Evolutionary conservation across 2,329 filamentous ascomycete species (phyloP).

Genomic region (Phaeosphaeriaceae sp.): DNA sequence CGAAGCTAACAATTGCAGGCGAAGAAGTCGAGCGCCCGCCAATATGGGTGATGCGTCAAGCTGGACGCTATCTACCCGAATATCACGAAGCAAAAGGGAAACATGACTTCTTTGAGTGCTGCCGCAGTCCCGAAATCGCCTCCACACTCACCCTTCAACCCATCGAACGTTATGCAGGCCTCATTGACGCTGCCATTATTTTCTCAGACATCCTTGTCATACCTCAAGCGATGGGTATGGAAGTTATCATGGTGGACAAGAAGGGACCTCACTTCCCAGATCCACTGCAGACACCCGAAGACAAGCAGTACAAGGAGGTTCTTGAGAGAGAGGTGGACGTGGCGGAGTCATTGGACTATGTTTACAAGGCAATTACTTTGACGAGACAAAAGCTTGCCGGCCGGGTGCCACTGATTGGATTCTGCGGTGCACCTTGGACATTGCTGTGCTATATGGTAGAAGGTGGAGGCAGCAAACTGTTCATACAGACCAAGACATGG

Average conservation of each 20-base stretch:
- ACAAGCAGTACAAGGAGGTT: constrained; percentile 81
- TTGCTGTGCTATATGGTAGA: constrained; percentile 99
- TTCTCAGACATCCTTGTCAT: constrained; percentile 99
- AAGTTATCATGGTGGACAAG: constrained; percentile 97
- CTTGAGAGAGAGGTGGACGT: constrained; percentile 83
- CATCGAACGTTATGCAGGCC: constrained; percentile 85
- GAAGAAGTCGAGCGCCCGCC: constrained; percentile 90
- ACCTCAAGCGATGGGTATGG: constrained; percentile 97
- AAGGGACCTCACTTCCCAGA: constrained; percentile 94
- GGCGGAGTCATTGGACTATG: constrained; percentile 83
- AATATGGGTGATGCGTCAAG: constrained; percentile 99
- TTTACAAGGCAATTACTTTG: constrained; percentile 92
- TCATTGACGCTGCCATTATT: constrained; percentile 96
- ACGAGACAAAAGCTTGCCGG: constrained; percentile 88
- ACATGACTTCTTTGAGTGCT: constrained; percentile 97
- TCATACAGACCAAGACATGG: constrained; percentile 95
- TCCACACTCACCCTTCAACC: constrained; percentile 94
- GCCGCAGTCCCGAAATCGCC: constrained; percentile 88
- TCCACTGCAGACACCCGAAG: constrained; percentile 78
- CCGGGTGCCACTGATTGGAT: constrained; percentile 90
- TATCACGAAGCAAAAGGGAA: constrained; percentile 94
- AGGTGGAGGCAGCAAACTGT: constrained; percentile 93
- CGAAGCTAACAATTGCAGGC: constrained; percentile 60
- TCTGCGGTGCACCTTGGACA: constrained; percentile 97
- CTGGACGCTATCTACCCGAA: constrained; percentile 95